phyloP scores from a whole-genome alignment of 805 yeast species.

The Candida ipomoeae region DNA sequence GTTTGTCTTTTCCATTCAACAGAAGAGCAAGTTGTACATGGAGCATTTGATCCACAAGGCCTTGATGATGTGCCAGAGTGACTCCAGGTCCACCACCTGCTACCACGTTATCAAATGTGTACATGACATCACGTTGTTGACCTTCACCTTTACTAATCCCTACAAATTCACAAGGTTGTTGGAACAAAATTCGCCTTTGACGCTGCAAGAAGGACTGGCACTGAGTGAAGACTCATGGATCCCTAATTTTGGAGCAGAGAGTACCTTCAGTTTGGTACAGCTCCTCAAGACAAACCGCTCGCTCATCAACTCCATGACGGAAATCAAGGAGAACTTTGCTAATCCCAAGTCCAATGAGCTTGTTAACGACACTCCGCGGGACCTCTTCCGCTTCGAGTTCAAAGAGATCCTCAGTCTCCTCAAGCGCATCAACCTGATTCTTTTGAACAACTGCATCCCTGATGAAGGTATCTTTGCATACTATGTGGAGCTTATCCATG shows the following conservation, averaged over 20 bases:
- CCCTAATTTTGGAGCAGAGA: neutral
- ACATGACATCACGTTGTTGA: slow-evolving; percentile 10
- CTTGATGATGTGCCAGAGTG: slow-evolving; percentile 7
- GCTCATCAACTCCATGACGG: slow-evolving; percentile 3
- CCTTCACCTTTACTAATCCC: slow-evolving; percentile 15
- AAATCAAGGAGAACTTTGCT: neutral
- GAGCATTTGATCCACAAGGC: slow-evolving; percentile 11
- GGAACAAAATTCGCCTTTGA: neutral
- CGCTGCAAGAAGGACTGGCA: neutral
- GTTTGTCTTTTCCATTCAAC: slow-evolving; percentile 11
- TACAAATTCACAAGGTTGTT: slow-evolving; percentile 11
- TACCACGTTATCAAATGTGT: slow-evolving; percentile 11
- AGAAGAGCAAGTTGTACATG: slow-evolving; percentile 10
- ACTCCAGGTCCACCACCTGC: slow-evolving; percentile 7
- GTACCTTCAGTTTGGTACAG: neutral
- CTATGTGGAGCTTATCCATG: slow-evolving; percentile 24
- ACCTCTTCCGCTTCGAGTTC: slow-evolving; percentile 9
- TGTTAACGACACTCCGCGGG: slow-evolving; percentile 11
- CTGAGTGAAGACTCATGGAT: neutral
- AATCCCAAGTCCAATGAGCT: neutral
- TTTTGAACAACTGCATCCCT: slow-evolving; percentile 16
- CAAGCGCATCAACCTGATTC: slow-evolving; percentile 10
- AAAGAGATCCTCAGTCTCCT: slow-evolving; percentile 8
- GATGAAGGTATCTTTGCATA: slow-evolving; percentile 27
- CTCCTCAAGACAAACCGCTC: neutral